A percentile compares a stretch with the other conserved stretches of the same genome.
Conservation (phyloP, 495 filamentous ascomycete genomes). For the Hypoxylon subgilvum region DNA sequence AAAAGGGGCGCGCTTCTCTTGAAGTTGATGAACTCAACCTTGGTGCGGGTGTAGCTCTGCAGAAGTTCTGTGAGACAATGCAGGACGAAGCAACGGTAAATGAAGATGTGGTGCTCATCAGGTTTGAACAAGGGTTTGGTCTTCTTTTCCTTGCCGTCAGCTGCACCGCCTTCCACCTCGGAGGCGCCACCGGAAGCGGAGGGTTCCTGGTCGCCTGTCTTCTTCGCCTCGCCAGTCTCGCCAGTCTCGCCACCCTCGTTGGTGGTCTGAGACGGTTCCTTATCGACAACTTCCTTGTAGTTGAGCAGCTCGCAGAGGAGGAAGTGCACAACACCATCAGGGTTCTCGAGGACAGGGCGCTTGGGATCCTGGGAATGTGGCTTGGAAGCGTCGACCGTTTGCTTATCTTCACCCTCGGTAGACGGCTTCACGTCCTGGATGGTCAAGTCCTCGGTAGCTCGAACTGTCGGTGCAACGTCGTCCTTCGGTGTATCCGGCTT, state of each 20-base stretch:
- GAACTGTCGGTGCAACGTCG: constrained; percentile 50
- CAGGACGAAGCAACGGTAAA: constrained; percentile 93
- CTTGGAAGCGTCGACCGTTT: constrained; percentile 66
- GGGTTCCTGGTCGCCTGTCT: constrained; percentile 45
- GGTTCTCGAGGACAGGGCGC: constrained; percentile 84
- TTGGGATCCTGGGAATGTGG: constrained; percentile 67
- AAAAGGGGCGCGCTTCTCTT: constrained; percentile 81
- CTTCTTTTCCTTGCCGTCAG: constrained; percentile 65
- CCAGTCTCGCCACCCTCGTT: constrained; percentile 57
- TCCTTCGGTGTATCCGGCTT: constrained; percentile 46
- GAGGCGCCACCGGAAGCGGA: constrained; percentile 34
- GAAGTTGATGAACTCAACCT: constrained; percentile 99
- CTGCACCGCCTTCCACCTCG: constrained; percentile 31
- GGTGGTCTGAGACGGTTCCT: constrained; percentile 57
- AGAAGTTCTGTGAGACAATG: constrained; percentile 92
- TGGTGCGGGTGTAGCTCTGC: constrained; percentile 90
- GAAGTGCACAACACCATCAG: constrained; percentile 95
- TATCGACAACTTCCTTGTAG: constrained; percentile 90
- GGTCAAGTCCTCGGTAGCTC: constrained; percentile 61
- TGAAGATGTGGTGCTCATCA: constrained; percentile 92
- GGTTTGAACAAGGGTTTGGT: constrained; percentile 84
- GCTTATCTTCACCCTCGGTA: constrained; percentile 59
- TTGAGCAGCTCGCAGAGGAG: constrained; percentile 91
- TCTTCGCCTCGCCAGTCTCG: constrained; percentile 56
- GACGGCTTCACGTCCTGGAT: constrained; percentile 60